These are phyloP conservation scores for Leptodermis oblonga DNA, from an alignment of 257 asterid species.

Conservation along the genomic window DNA sequence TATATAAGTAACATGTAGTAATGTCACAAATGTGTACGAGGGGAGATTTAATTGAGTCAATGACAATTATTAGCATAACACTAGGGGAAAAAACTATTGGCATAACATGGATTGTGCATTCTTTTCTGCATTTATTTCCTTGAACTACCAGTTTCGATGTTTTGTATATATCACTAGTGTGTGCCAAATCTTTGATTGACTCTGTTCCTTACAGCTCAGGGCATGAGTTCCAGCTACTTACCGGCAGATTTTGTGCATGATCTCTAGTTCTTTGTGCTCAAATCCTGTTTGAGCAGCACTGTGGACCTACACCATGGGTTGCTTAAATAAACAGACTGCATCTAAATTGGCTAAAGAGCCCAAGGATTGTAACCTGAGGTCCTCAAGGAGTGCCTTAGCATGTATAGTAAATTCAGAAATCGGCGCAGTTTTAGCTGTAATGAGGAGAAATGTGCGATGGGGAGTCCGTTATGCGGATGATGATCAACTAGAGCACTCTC, in stretches of 20 bases:
- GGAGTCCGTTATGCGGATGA: slow-evolving; percentile 81
- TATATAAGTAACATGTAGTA: not conserved
- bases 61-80: not conserved
- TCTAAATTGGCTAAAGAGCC: slow-evolving; percentile 41
- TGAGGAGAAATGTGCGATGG: slow-evolving; percentile 99
- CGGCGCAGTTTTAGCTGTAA: slow-evolving; percentile 95
- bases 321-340: slow-evolving; percentile 42
- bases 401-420: slow-evolving; percentile 91
- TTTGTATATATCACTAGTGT: not conserved
- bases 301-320: slow-evolving; percentile 44
- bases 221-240: slow-evolving; percentile 3
- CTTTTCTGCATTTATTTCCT: not conserved
- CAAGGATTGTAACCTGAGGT: slow-evolving; percentile 32
- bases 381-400: slow-evolving; percentile 72
- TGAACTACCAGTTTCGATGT: not conserved
- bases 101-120: not conserved
- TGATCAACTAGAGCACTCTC: slow-evolving; percentile 83
- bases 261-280: slow-evolving; percentile 19
- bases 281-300: slow-evolving; percentile 24
- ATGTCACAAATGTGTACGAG: not conserved
- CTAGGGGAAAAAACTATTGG: not conserved
- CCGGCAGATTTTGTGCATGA: slow-evolving; percentile 29
- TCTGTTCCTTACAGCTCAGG: slow-evolving; percentile 7
- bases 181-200: not conserved
- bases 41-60: not conserved